Evolutionary conservation across 176 grass and related monocot species (phyloP).

Genomic region (Oryza officinalis): DNA sequence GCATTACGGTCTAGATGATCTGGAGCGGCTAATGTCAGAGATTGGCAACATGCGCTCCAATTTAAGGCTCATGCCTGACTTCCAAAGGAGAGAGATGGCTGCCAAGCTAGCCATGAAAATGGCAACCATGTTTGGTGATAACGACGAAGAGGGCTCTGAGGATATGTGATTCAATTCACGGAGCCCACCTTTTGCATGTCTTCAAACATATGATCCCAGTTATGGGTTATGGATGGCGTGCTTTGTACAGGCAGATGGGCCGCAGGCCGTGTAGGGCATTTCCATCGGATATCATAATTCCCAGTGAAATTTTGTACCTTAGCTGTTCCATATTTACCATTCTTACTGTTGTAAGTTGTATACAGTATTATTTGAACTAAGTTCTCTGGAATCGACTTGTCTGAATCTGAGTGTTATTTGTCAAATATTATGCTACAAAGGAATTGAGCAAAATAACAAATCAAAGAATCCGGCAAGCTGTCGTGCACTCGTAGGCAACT

Average conservation of each 20-base stretch:
- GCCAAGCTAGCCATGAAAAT: conserved; percentile 87
- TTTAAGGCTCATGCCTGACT: conserved; percentile 86
- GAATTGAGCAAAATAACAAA: not conserved
- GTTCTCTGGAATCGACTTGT: not conserved
- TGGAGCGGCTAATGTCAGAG: conserved; percentile 84
- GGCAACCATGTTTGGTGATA: conserved; percentile 82
- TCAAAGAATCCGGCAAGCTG: not conserved
- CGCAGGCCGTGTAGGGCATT: not conserved
- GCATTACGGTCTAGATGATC: conserved; percentile 78
- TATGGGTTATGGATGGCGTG: not conserved
- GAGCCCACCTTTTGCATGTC: not conserved
- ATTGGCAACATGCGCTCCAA: conserved; percentile 84
- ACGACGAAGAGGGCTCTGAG: conserved; percentile 60
- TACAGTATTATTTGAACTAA: not conserved
- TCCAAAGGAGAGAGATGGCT: conserved; percentile 88
- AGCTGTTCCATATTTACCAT: not conserved
- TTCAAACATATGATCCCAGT: not conserved
- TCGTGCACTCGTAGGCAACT: not conserved
- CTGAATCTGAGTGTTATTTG: not conserved
- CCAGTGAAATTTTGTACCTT: conserved; percentile 7
- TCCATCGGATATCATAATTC: not conserved
- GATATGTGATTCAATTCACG: conserved; percentile 33
- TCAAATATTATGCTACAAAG: not conserved
- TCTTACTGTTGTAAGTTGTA: conserved; percentile 17
- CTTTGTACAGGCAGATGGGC: conserved; percentile 8